Base-by-base conservation (phyloP, 2,329 filamentous ascomycete species). In the Aphanocladium album region DNA sequence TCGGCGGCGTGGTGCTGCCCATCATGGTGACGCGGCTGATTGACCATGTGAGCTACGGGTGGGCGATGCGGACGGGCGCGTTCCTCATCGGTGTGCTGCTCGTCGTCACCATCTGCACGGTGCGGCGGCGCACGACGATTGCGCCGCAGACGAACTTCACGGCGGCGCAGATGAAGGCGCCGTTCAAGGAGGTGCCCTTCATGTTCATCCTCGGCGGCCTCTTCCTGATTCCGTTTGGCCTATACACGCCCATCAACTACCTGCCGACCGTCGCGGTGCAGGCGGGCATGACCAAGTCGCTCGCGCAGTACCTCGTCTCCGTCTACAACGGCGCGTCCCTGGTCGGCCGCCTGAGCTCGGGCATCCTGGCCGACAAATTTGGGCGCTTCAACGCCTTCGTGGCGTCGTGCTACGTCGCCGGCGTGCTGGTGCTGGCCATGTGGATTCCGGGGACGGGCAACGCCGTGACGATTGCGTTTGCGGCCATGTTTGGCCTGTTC, bases 381-480 rank as follows among this genome's bases (percentile, higher is more conserved):
- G 70, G 69, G 3, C 62, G 59, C 50, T 71, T 68, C 67, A 71
- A 72, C 62, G 65, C 69, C 62, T 69, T 69, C 57, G 77, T 80
- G 53, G 69, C 79, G 17, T 73, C 80, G 60, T 76, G 75, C 30
- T 71, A 72, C 30, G 58, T 77, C 52, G 73, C 79, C n/a, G 65
- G 65, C 17, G 63, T 70, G 39, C 61, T 70, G 14, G 63, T 69
- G 23, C 63, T 73, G 19, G 68, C 63, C 47, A 64, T 84, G 27
- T 73, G 72, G 71, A 62, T 73, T 2, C 67, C 69, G 5, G 73
- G 64, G 17, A 55, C 60, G 5, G 62, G 64, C 12, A 64, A 66
- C 41, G 65, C 64, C 5, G 50, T 62, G 17, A 65, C 67, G 14
- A 67, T 73, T 39, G 64, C 63, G 7, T 73, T 71, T 57, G 64